These are phyloP conservation scores for Kuraishia ogatae DNA, from an alignment of 805 yeast genomes.

Conservation along the genomic window DNA sequence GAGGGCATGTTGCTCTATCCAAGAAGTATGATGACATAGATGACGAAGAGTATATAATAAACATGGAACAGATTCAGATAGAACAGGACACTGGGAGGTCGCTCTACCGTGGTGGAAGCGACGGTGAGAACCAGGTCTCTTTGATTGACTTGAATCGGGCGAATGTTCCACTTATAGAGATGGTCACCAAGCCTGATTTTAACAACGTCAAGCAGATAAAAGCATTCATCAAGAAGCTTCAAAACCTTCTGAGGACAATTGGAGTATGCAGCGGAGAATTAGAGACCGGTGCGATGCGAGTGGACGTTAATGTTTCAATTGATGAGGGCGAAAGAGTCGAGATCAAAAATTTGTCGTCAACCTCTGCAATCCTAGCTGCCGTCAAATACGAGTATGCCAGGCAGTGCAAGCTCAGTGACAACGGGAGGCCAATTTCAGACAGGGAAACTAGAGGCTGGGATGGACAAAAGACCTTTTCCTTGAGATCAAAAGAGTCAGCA, in stretches of 20 bases:
- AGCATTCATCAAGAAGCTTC: constrained; percentile 75
- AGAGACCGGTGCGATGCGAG: constrained; percentile 92
- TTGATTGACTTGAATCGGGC: constrained; percentile 77
- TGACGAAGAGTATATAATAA: constrained; percentile 35
- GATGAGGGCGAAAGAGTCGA: constrained; percentile 71
- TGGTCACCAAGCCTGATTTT: constrained; percentile 89
- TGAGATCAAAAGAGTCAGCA: constrained; percentile 72
- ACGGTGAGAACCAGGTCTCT: constrained; percentile 11
- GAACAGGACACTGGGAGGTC: constrained; percentile 95
- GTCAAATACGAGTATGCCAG: constrained; percentile 64
- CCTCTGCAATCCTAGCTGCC: constrained; percentile 73
- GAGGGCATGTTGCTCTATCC: constrained; percentile 48
- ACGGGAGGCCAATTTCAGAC: constrained; percentile 13
- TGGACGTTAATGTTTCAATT: constrained; percentile 88
- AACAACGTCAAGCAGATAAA: constrained; percentile 56
- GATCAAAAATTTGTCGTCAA: constrained; percentile 80
- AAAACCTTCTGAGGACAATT: constrained; percentile 56
- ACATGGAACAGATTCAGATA: constrained; percentile 74
- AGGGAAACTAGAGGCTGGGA: constrained; percentile 90
- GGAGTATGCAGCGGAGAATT: constrained; percentile 82
- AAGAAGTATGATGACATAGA: constrained; percentile 45
- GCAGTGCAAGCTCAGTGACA: constrained; percentile 44
- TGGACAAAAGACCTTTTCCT: constrained; percentile 56
- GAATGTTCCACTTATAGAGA: constrained; percentile 79
- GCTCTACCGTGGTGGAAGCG: constrained; percentile 35